phyloP scores from a whole-genome alignment of 352 stramenopile species.

The Globisporangium barbulae region DNA sequence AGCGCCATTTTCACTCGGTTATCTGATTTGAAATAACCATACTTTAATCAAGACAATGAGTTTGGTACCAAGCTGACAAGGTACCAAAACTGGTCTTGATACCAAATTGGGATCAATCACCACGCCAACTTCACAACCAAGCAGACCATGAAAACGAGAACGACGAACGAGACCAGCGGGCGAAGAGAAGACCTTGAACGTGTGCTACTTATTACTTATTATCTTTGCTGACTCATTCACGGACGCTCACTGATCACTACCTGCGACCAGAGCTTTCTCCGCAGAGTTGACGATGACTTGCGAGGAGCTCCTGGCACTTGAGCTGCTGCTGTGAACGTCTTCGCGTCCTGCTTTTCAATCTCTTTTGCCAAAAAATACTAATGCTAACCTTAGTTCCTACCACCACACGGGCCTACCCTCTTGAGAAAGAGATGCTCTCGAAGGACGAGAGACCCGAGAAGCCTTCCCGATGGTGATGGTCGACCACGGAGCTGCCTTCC shows the following conservation, averaged over 20 bases:
- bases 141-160: neutral
- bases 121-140: neutral
- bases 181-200: neutral
- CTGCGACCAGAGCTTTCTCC: neutral
- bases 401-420: neutral
- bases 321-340: neutral
- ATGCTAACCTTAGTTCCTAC: neutral
- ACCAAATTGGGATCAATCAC: no score
- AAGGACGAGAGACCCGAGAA: conserved; percentile 45
- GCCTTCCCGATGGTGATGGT: neutral
- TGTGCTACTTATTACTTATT: neutral
- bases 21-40: no score
- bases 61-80: no score
- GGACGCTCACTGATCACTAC: neutral
- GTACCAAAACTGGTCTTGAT: no score
- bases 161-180: no score
- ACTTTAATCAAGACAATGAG: no score
- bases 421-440: conserved; percentile 59
- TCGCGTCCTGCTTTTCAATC: conserved; percentile 2
- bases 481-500: conserved; percentile 25
- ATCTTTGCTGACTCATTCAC: neutral
- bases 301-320: neutral
- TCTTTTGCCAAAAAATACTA: neutral
- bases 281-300: neutral
- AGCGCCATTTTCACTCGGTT: no score